These are phyloP conservation scores for Zygnema cylindricum DNA, from an alignment of 139 green algal genomes.

Conservation along the genomic window DNA sequence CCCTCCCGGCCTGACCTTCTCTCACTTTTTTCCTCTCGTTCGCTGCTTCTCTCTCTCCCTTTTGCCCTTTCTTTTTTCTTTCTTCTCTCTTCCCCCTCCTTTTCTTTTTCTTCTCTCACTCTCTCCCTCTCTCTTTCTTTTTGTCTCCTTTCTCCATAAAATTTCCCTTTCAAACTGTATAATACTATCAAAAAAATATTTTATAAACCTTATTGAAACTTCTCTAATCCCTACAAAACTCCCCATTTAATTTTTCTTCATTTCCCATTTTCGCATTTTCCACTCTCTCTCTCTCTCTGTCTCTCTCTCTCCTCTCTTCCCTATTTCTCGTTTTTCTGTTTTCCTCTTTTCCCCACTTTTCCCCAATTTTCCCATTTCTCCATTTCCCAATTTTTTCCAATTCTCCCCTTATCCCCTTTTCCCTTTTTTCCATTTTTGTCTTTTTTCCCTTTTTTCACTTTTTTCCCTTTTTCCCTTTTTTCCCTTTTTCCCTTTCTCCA, in stretches of 20 bases:
- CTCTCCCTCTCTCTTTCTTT: too few species aligned
- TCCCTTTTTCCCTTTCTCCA: not conserved
- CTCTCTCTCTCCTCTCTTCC: too few species aligned
- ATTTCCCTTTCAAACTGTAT: not conserved
- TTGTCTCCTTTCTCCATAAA: too few species aligned
- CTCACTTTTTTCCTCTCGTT: not conserved
- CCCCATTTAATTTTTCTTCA: not conserved
- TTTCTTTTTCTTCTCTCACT: not conserved
- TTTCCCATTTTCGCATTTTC: not conserved
- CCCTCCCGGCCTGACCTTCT: not conserved
- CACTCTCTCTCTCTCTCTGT: too few species aligned
- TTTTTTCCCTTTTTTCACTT: not conserved
- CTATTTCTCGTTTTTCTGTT: too few species aligned
- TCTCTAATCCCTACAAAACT: not conserved
- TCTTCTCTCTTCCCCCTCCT: not conserved
- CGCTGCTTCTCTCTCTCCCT: too few species aligned
- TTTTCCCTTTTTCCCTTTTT: not conserved
- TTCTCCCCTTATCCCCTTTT: too few species aligned
- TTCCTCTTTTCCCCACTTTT: not conserved
- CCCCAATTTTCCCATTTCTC: not conserved
- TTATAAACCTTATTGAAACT: not conserved
- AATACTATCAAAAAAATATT: not conserved
- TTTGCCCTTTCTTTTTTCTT: too few species aligned
- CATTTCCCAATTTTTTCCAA: too few species aligned
- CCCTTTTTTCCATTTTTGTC: too few species aligned